phyloP scores from a whole-genome alignment of 129 eudicot species.

The Centella asiatica region DNA sequence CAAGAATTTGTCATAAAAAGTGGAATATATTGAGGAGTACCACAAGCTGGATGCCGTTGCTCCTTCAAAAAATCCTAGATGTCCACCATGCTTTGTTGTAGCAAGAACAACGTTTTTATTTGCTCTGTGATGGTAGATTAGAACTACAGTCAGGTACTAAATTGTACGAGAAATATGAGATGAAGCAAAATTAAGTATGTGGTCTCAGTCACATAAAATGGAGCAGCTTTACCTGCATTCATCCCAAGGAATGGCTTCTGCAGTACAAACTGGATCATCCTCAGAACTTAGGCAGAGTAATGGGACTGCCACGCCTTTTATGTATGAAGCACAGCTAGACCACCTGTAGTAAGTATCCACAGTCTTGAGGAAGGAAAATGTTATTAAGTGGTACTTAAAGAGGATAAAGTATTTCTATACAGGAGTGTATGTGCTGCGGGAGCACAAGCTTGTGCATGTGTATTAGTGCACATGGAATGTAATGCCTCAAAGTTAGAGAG shows the following conservation, averaged over 20 bases:
- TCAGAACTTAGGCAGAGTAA: constrained; percentile 8
- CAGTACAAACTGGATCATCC: constrained; percentile 13
- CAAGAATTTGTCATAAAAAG: neutral
- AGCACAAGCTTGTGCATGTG: neutral
- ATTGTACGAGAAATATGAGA: no score
- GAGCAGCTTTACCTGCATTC: constrained; percentile 60
- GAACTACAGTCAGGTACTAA: neutral
- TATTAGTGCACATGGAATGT: no score
- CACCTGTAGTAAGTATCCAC: constrained; percentile 8
- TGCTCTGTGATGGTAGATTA: constrained; percentile 28
- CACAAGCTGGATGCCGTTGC: constrained; percentile 63
- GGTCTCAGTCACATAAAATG: neutral
- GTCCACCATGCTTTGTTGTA: constrained; percentile 80
- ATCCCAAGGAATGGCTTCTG: constrained; percentile 46
- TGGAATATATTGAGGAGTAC: constrained; percentile 16
- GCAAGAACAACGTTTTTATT: constrained; percentile 77
- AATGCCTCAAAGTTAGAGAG: no score
- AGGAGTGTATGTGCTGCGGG: neutral
- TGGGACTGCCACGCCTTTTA: constrained; percentile 6
- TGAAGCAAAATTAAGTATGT: neutral
- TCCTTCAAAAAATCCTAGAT: constrained; percentile 87
- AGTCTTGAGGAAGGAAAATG: constrained; percentile 4
- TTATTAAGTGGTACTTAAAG: no score
- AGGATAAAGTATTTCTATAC: neutral
- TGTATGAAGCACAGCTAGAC: constrained; percentile 10